Base-by-base conservation (phyloP, 495 filamentous ascomycete genomes). In the Schizothecium vesticola region DNA sequence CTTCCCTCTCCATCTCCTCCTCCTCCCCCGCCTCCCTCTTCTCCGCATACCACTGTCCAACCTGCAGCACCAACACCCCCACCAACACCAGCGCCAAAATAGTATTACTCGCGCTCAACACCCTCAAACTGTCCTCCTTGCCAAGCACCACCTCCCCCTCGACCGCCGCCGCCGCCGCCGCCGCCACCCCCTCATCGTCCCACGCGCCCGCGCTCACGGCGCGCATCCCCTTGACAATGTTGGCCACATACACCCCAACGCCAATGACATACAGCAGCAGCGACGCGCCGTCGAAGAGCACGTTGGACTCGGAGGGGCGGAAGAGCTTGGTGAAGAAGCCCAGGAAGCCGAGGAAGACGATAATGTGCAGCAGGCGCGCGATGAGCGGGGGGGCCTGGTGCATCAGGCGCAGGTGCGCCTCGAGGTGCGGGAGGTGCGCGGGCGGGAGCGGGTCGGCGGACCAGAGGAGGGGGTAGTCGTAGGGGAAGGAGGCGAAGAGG, bases 1-100 rank as follows among this genome's bases (percentile, higher is more conserved):
- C 36, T 67, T 67, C 62, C 70, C 78, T 79, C 78, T 86, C 89
- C 29, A 31, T 55, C 61, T 28, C n/a, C 60, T 67, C 57, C 13
- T 43, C 61, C 80, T 98, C 94, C 79, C 93, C 89, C 75, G 82
- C 82, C 78, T 97, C 93, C 86, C 95, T 97, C 69, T 89, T 82
- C 85, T 97, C 93, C 26, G 96, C 95, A 82, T 99, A 99, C 95
- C 95, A 99, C 84, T 98, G 94, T 13, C 96, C 95, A 9, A 92
- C 94, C 87, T 99, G 96, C 74, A 99, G 81, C 31, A 96, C 91
- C 69, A 99, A 73, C 28, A 99, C 91, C 3, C 95, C 95, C 0
- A 97, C 88, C 63, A 98, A 78, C 26, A 99, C 92, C 55, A 99
- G 82, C 61, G 94, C 95, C 56, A 97, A 74, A 70, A 99, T 99